Evolutionary conservation across 108 stramenopile genomes (phyloP).

Genomic region (Fistulifera pelliculosa): DNA sequence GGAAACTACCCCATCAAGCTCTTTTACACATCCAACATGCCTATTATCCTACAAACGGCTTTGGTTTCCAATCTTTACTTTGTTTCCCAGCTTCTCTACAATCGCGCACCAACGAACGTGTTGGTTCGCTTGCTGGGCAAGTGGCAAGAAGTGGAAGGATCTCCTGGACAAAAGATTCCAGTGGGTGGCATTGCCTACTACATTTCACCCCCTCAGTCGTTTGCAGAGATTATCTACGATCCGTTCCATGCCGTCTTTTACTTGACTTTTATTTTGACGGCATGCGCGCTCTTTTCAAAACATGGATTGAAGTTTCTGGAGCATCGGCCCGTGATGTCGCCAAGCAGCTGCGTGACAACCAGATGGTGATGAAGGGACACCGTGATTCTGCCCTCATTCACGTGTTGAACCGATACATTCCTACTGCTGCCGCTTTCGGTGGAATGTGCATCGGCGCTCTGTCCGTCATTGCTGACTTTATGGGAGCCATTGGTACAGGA

Average conservation of each 20-base stretch:
- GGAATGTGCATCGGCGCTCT: constrained; percentile 99
- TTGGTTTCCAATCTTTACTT: constrained; percentile 98
- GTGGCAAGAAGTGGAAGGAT: constrained; percentile 94
- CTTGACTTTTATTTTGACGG: constrained; percentile 93
- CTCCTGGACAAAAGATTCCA: constrained; percentile 83
- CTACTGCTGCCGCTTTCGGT: constrained; percentile 97
- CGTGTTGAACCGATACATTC: constrained; percentile 98
- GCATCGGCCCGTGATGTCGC: constrained; percentile 96
- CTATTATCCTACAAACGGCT: constrained; percentile 98
- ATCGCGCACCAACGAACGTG: constrained; percentile 92
- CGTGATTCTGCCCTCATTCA: constrained; percentile 92
- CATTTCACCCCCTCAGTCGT: constrained; percentile 91
- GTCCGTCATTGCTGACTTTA: constrained; percentile 94
- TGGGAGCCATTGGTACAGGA: constrained; percentile 98
- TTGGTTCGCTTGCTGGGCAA: constrained; percentile 96
- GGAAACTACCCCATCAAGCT: constrained; percentile 96
- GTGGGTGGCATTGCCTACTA: constrained; percentile 99
- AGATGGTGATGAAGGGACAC: constrained; percentile 99
- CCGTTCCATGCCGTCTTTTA: constrained; percentile 99
- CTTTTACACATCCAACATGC: constrained; percentile 99
- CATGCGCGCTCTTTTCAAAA: constrained; percentile 98
- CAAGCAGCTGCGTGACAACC: constrained; percentile 97
- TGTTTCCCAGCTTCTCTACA: constrained; percentile 97
- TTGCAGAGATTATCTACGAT: constrained; percentile 94
- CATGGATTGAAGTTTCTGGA: constrained; percentile 98